These are phyloP conservation scores for Sphaerulina populicola DNA, from an alignment of 2,329 filamentous ascomycete genomes.

Conservation along the genomic window DNA sequence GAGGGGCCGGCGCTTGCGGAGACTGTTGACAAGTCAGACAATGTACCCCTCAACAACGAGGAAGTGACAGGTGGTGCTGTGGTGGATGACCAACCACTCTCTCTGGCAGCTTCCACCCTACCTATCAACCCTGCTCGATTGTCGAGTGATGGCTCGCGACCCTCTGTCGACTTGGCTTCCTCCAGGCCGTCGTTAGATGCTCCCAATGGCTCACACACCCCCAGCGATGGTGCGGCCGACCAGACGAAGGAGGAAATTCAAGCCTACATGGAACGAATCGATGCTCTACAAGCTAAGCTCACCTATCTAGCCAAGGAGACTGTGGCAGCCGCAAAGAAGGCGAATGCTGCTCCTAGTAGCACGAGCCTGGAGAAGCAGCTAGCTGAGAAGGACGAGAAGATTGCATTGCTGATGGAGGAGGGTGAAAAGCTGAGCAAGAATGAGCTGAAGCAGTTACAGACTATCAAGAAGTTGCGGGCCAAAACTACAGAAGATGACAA, in stretches of 20 bases:
- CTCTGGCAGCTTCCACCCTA: constrained; percentile 28
- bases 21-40: background rate
- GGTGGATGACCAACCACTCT: constrained; percentile 8
- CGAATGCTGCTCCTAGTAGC: constrained; percentile 52
- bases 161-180: constrained; percentile 6
- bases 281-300: constrained; percentile 83
- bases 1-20: constrained; percentile 7
- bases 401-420: constrained; percentile 83
- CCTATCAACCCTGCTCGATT: constrained; percentile 31
- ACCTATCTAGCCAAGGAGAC: constrained; percentile 78
- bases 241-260: constrained; percentile 75
- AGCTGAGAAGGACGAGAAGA: constrained; percentile 82
- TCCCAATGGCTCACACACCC: constrained; percentile 16
- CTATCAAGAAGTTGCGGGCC: constrained; percentile 67
- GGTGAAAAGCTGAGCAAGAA: constrained; percentile 78
- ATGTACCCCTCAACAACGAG: background rate
- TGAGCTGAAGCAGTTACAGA: constrained; percentile 74
- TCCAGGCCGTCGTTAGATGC: constrained; percentile 19
- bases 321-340: constrained; percentile 63
- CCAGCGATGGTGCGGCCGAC: constrained; percentile 29
- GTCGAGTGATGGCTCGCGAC: constrained; percentile 27
- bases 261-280: constrained; percentile 77
- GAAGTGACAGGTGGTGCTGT: constrained; percentile 5
- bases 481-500: constrained; percentile 48
- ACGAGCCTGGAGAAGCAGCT: constrained; percentile 69